These are phyloP conservation scores for Ophiostoma triangulosporum DNA, from an alignment of 2,329 filamentous ascomycete species.

Conservation along the genomic window DNA sequence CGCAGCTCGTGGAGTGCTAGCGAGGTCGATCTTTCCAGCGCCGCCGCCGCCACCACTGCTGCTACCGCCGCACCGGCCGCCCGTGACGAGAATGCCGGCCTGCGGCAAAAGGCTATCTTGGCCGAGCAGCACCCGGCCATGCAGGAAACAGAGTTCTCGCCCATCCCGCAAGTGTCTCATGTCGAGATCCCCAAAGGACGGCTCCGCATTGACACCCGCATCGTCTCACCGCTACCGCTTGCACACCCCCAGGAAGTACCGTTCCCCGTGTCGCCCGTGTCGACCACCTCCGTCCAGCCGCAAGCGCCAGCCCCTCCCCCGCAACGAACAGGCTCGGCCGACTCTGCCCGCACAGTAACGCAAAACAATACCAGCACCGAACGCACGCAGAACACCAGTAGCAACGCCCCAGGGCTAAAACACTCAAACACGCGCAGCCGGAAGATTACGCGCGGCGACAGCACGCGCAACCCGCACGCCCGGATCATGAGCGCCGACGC, in stretches of 20 bases:
- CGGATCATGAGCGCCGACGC: neutral
- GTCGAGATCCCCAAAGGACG: neutral
- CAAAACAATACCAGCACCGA: neutral
- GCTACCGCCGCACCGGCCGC: neutral
- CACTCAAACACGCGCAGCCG: neutral
- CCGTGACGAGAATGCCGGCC: neutral
- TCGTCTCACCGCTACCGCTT: neutral
- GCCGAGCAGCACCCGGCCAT: constrained; percentile 16
- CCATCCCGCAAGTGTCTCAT: neutral
- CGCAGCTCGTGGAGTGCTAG: constrained; percentile 12
- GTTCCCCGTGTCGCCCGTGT: neutral
- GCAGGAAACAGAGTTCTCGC: no score
- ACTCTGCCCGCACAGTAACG: neutral
- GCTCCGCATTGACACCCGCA: neutral
- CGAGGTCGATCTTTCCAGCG: constrained; percentile 5
- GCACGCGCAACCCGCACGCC: neutral
- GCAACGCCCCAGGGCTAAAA: neutral
- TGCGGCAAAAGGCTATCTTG: constrained; percentile 16
- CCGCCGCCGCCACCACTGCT: neutral
- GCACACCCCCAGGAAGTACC: neutral
- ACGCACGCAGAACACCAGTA: neutral
- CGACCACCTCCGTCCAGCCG: neutral
- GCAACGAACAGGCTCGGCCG: neutral
- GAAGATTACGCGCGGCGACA: neutral
- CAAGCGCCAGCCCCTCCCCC: constrained; percentile 9